These are phyloP conservation scores for Pterulicium gracile DNA, from an alignment of 1,284 basidiomycete genomes.

Conservation along the genomic window DNA sequence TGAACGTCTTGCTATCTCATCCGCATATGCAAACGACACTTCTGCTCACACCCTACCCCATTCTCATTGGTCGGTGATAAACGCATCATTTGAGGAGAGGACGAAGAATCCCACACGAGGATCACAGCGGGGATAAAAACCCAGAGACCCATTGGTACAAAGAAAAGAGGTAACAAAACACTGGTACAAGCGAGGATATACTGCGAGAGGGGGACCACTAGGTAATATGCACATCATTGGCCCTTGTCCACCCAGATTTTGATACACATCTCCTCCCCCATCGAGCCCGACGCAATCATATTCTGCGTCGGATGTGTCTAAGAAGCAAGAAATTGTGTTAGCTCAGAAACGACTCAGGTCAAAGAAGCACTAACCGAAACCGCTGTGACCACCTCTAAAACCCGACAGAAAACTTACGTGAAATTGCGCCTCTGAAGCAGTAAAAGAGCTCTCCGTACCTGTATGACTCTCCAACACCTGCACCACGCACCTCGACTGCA, in stretches of 20 bases:
- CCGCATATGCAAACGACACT: too few species aligned
- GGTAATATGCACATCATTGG: slow-evolving; percentile 2
- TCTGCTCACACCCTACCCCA: too few species aligned
- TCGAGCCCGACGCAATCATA: slow-evolving; percentile 76
- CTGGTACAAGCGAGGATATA: too few species aligned
- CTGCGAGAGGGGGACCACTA: background rate
- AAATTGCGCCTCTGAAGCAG: too few species aligned
- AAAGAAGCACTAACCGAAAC: slow-evolving; percentile 42
- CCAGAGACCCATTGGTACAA: too few species aligned
- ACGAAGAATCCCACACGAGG: too few species aligned
- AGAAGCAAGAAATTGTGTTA: slow-evolving; percentile 7
- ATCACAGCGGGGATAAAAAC: too few species aligned
- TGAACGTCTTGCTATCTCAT: too few species aligned
- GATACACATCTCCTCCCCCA: slow-evolving; percentile 70
- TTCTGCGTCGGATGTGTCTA: slow-evolving; percentile 77
- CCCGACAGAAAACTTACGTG: background rate
- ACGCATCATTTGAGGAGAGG: too few species aligned
- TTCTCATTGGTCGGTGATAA: too few species aligned
- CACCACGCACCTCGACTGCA: slow-evolving; percentile 78
- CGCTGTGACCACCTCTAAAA: slow-evolving; percentile 61
- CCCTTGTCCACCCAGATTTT: slow-evolving; percentile 65
- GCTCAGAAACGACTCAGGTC: slow-evolving; percentile 2
- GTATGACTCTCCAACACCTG: slow-evolving; percentile 71
- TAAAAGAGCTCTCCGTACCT: slow-evolving; percentile 26
- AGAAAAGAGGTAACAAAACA: too few species aligned